Evolutionary conservation across 2,329 filamentous ascomycete genomes (phyloP).

Genomic region (Ophiosphaerella korrae): DNA sequence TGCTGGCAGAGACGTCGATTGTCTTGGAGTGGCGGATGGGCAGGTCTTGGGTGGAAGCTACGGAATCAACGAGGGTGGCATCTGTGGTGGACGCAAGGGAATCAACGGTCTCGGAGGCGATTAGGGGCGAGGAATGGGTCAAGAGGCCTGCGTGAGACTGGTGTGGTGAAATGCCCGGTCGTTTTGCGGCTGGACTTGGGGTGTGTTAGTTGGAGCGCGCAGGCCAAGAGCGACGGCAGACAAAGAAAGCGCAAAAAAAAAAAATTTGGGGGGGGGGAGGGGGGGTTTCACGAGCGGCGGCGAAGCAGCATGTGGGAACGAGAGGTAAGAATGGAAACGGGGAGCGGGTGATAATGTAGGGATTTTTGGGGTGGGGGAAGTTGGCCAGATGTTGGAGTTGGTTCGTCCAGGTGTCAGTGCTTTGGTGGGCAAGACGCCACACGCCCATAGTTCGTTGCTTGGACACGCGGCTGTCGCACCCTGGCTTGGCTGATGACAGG

Average conservation of each 20-base stretch:
- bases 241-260: slow-evolving; percentile 17
- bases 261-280: not conserved
- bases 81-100: slow-evolving; percentile 23
- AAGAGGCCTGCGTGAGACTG: slow-evolving; percentile 56
- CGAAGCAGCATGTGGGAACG: slow-evolving; percentile 14
- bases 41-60: slow-evolving; percentile 32
- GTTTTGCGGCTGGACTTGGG: slow-evolving; percentile 35
- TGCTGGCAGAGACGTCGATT: slow-evolving; percentile 44
- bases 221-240: slow-evolving; percentile 19
- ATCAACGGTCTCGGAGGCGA: slow-evolving; percentile 49
- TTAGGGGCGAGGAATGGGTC: slow-evolving; percentile 56
- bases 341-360: slow-evolving; percentile 16
- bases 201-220: slow-evolving; percentile 30
- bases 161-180: slow-evolving; percentile 53
- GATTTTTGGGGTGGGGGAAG: slow-evolving; percentile 17
- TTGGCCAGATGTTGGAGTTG: slow-evolving; percentile 18
- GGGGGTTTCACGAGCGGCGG: slow-evolving; percentile 5
- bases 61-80: slow-evolving; percentile 39
- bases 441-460: not conserved
- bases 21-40: slow-evolving; percentile 40
- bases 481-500: slow-evolving; percentile 3
- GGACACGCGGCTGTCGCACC: slow-evolving; percentile 4
- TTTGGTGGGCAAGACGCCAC: slow-evolving; percentile 11
- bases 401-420: slow-evolving; percentile 25
- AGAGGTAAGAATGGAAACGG: slow-evolving; percentile 12